Evolutionary conservation across 768 basidiomycete genomes (phyloP).

Genomic region (Crassisporium funariophilum): DNA sequence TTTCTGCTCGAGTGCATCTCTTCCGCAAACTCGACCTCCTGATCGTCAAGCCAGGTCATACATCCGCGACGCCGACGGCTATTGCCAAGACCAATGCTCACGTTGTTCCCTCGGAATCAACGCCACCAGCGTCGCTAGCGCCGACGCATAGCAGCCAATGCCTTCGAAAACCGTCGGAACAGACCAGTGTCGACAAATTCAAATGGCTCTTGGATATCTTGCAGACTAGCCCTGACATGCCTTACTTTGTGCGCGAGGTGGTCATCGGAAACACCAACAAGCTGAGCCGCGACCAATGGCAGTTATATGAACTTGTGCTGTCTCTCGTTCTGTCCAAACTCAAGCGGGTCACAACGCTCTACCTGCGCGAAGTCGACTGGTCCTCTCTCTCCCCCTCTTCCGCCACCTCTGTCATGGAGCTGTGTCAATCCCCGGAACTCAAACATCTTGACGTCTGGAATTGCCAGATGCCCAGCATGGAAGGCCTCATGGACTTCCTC

Average conservation of each 20-base stretch:
- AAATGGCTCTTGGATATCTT: constrained; percentile 14
- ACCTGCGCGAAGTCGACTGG: constrained; percentile 16
- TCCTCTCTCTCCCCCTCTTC: constrained; percentile 3
- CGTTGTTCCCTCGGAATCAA: too few species aligned
- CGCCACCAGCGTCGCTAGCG: too few species aligned
- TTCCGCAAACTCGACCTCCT: constrained; percentile 21
- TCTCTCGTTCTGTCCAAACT: constrained; percentile 9
- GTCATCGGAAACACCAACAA: constrained; percentile 12
- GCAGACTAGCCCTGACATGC: constrained; percentile 13
- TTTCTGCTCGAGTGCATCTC: constrained; percentile 22
- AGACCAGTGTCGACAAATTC: constrained; percentile 4
- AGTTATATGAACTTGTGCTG: constrained; percentile 5
- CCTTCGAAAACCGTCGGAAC: neutral
- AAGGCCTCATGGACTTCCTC: constrained; percentile 9
- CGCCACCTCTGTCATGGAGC: constrained; percentile 1
- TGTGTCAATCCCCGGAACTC: constrained; percentile 6
- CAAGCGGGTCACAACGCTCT: constrained; percentile 6
- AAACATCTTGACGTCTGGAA: constrained; percentile 13
- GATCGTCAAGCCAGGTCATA: too few species aligned
- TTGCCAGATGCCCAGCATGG: constrained; percentile 11
- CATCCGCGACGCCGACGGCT: too few species aligned
- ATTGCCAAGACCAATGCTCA: too few species aligned
- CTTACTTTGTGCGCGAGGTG: constrained; percentile 12
- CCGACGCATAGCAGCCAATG: too few species aligned
- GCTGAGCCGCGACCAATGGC: constrained; percentile 5